Base-by-base conservation (phyloP, 768 basidiomycete genomes). In the Pholiota molesta region DNA sequence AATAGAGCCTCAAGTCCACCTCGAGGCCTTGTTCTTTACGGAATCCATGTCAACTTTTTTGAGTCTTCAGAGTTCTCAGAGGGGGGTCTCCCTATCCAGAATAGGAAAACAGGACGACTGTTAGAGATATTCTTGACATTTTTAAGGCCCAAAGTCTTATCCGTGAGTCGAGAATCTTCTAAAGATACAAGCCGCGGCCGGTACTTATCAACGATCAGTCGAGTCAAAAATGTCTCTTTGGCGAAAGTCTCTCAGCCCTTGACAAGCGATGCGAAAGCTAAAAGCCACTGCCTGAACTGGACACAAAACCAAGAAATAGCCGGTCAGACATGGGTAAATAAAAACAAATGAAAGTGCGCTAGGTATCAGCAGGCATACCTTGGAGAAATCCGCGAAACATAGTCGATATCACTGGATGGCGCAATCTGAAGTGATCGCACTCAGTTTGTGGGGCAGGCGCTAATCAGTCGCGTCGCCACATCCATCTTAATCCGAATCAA, bases 21-120 rank as follows among this genome's bases (percentile, higher is more conserved):
- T 37, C 47, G 45, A 58, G 57, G 57, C 57, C 16, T 37, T 14
- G 3, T 9, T 14, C 33, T 49, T 58, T 58, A 49, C 40, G 55
- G n/a, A 14, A 49, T 19, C 5, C 40, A 33, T 56, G 55, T 26
- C 26, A 29, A 21, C 19, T 4, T 14, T n/a, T 49, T 49, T 37
- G 35, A 37, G 11, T 37, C 35, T 37, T 49, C 14, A 11, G 17
- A 21, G 47, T 49, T 13, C 23, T 49, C 9, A 26, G 23, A 26
- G 47, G 47, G 47, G 47, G 47, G 47, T 49, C 23, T 49, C 21
- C 7, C 19, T 42, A 28, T 26, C 55, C 23, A 29, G 55, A 29
- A 2, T 9, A 42, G 23, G 55, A 56, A 56, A 26, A 6, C 28
- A 26, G 13, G 47, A 28, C 19, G 23, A 26, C 19, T 49, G 14